A percentile compares a stretch with the other conserved stretches of the same genome.
Conservation (phyloP, 2,329 filamentous ascomycete species). For the Allantophomopsis cytisporea region DNA sequence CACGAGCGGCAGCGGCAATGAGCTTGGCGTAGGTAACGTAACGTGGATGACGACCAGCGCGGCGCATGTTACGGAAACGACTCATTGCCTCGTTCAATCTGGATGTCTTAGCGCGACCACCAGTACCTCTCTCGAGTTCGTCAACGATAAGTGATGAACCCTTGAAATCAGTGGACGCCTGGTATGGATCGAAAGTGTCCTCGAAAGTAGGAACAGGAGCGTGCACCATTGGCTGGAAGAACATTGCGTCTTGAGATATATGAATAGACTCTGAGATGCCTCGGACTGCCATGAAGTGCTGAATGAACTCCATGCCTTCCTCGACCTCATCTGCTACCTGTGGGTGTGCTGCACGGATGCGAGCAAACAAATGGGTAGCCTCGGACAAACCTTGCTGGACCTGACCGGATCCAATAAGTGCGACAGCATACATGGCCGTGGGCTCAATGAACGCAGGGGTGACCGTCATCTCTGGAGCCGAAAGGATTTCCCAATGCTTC, state of each 20-base stretch:
- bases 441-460: conserved; percentile 66
- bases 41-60: conserved; percentile 77
- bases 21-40: conserved; percentile 97
- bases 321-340: conserved; percentile 66
- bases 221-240: conserved; percentile 35
- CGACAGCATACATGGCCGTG: conserved; percentile 79
- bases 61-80: conserved; percentile 86
- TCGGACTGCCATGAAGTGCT: conserved; percentile 42
- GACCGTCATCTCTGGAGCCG: conserved; percentile 43
- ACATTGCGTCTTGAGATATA: conserved; percentile 28
- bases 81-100: conserved; percentile 69
- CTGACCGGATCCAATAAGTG: conserved; percentile 74
- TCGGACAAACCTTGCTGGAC: conserved; percentile 69
- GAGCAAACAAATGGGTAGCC: conserved; percentile 75
- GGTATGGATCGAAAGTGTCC: conserved; percentile 84
- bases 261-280: conserved; percentile 41
- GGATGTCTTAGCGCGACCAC: conserved; percentile 45
- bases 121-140: conserved; percentile 68
- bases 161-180: conserved; percentile 81
- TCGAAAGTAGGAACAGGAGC: conserved; percentile 47
- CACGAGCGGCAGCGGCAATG: conserved; percentile 78
- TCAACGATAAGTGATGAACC: conserved; percentile 86
- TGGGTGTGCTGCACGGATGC: conserved; percentile 52
- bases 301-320: conserved; percentile 63
- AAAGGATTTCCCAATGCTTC: conserved; percentile 68